Percentiles rank a stretch among this genome's conserved stretches.
These are phyloP conservation scores for Phytophthora syringae DNA, from an alignment of 352 stramenopile species.

Conservation along the genomic window DNA sequence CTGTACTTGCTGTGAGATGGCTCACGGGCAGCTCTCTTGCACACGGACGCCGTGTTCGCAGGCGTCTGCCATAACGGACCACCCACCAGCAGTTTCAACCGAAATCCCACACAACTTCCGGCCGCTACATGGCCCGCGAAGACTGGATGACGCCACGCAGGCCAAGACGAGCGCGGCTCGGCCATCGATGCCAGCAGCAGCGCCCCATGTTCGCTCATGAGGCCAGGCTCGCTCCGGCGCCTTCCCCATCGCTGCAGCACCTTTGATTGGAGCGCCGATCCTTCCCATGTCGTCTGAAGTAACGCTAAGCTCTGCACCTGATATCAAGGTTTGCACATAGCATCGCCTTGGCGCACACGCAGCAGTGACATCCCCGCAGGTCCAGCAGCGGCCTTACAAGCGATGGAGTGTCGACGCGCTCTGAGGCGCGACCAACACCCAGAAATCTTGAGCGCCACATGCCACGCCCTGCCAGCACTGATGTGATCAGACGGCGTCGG, in stretches of 20 bases:
- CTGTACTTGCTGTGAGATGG: neutral
- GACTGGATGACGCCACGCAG: neutral
- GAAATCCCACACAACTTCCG: neutral
- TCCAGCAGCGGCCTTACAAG: neutral
- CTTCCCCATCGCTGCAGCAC: neutral
- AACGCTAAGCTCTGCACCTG: conserved; percentile 1
- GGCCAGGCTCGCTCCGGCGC: conserved; percentile 9
- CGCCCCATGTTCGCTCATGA: conserved; percentile 4
- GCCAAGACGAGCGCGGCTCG: neutral
- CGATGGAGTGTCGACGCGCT: neutral
- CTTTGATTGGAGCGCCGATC: conserved; percentile 21
- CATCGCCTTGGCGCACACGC: too few relatives aligned
- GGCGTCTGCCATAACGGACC: conserved; percentile 11
- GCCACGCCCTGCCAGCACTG: conserved; percentile 8
- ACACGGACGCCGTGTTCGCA: conserved; percentile 14
- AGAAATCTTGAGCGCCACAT: neutral
- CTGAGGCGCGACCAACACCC: neutral
- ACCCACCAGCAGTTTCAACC: conserved; percentile 13
- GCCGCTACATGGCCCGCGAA: neutral
- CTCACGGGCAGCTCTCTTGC: conserved; percentile 2
- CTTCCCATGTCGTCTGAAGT: conserved; percentile 2
- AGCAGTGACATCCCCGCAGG: too few relatives aligned
- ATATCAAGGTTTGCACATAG: conserved; percentile 19
- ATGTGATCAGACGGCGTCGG: conserved; percentile 19
- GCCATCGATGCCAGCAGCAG: neutral